These are phyloP conservation scores for Phoma sp. DNA, from an alignment of 2,329 filamentous ascomycete genomes.

Conservation along the genomic window DNA sequence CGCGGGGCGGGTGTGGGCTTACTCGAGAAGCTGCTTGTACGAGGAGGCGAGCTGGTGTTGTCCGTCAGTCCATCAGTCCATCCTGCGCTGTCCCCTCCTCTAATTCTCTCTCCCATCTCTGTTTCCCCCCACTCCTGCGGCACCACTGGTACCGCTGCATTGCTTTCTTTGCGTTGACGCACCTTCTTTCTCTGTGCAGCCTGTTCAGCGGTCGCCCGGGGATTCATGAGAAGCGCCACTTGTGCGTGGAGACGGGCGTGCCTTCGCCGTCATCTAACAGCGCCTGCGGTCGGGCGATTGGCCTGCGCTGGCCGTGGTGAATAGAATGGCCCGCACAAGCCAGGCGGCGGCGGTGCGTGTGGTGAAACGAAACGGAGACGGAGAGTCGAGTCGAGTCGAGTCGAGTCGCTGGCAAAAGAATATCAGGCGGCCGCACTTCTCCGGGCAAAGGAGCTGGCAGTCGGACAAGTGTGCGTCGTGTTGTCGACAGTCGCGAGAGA, in stretches of 20 bases:
- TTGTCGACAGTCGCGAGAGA: neutral
- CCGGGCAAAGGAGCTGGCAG: neutral
- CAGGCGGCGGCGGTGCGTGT: constrained; percentile 27
- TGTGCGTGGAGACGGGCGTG: constrained; percentile 31
- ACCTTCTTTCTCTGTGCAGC: constrained; percentile 67
- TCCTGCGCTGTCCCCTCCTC: neutral
- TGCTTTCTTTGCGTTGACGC: constrained; percentile 6
- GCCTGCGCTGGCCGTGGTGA: constrained; percentile 29
- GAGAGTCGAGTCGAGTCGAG: neutral
- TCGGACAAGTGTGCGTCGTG: neutral
- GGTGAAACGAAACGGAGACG: neutral
- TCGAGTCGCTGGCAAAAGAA: constrained; percentile 5
- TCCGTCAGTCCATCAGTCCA: neutral
- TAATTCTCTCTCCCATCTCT: neutral
- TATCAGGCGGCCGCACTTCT: neutral
- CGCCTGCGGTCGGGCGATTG: constrained; percentile 18
- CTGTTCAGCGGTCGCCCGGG: constrained; percentile 60
- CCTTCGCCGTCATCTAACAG: constrained; percentile 44
- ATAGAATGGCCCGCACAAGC: constrained; percentile 27
- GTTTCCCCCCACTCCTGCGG: too few species aligned
- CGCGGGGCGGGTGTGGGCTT: constrained; percentile 49
- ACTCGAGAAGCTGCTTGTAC: constrained; percentile 96
- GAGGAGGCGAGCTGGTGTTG: constrained; percentile 82
- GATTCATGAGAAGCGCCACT: constrained; percentile 52
- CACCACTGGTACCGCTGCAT: too few species aligned